phyloP scores from a whole-genome alignment of 2,329 filamentous ascomycete genomes.

The Neurospora sp. region DNA sequence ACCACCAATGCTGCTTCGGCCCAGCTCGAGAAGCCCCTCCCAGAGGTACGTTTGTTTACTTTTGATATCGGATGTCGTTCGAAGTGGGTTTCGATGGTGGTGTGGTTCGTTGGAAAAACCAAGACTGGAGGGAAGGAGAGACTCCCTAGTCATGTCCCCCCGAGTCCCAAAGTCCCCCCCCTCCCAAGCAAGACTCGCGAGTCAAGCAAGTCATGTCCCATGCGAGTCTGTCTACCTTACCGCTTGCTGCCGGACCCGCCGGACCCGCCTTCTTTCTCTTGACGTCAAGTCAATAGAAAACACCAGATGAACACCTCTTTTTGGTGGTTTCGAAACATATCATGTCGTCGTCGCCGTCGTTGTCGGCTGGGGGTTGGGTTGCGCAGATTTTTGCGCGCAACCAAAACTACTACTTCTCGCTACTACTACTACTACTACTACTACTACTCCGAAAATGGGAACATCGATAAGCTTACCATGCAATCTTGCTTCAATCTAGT shows the following conservation, averaged over 20 bases:
- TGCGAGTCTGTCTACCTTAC: neutral
- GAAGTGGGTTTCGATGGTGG: neutral
- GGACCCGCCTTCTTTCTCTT: neutral
- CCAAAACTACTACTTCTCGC: neutral
- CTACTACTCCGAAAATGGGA: neutral
- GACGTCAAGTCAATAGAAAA: neutral
- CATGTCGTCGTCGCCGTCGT: neutral
- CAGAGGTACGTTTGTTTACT: conserved; percentile 29
- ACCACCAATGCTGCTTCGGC: conserved; percentile 93
- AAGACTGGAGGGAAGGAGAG: neutral
- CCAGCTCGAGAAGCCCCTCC: conserved; percentile 69
- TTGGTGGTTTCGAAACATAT: neutral
- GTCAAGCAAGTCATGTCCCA: neutral
- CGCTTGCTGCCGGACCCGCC: neutral
- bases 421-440: neutral
- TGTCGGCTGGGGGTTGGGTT: neutral
- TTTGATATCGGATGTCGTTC: neutral
- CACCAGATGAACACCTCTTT: neutral
- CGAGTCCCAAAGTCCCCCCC: neutral
- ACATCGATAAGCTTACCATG: neutral
- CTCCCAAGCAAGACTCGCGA: neutral
- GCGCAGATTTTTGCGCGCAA: neutral
- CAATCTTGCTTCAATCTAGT: conserved; percentile 38
- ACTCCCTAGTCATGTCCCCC: neutral
- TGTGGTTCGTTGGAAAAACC: neutral